Base-by-base conservation (phyloP, 169 alveolate genomes). In the Babesia divergens region DNA sequence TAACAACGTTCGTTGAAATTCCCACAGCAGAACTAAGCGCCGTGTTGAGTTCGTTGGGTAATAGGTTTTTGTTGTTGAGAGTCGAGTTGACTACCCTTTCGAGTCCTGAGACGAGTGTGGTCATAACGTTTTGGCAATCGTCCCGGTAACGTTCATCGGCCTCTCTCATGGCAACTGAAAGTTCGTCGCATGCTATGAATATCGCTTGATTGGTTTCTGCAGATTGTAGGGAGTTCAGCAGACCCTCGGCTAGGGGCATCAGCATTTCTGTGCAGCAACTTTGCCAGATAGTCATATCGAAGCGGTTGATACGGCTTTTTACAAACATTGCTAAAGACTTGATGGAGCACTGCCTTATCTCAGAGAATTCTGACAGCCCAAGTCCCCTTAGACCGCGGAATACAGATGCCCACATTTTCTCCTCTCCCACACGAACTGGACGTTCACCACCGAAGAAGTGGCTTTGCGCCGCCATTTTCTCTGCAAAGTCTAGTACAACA, bases 1-100 rank as follows among this genome's bases (percentile, higher is more conserved):
- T 62, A 13, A 62, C 40, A 3, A 62, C 29, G 34, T 62, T 62
- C 22, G 72, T 62, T 29, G 59, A 56, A 29, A 62, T 62, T 5
- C 72, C 47, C n/a, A 62, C 18, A 5, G 72, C 59, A 35, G 34
- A 0, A 14, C 72, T 38, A 22, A 62, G 59, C 6, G 72, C 56
- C 20, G 72, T 46, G 53, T 62, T 43, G n/a, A 62, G 59, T 37
- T 62, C 72, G 62, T 62, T 62, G 28, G 72, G 72, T 22, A 62
- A 47, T 32, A 46, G 6, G 20, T 16, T 16, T 22, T 62, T 62
- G 72, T 62, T 62, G 22, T 38, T 60, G 31, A 62, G 22, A 6
- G 72, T 47, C 32, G 59, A 47, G 60, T 29, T 16, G 11, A 62
- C 72, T 8, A 47, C 72, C 49, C 26, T 43, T 32, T 43, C 59